Evolutionary conservation across 371 early-diverging fungal species (phyloP).

Genomic region (Mucor velutinosus): DNA sequence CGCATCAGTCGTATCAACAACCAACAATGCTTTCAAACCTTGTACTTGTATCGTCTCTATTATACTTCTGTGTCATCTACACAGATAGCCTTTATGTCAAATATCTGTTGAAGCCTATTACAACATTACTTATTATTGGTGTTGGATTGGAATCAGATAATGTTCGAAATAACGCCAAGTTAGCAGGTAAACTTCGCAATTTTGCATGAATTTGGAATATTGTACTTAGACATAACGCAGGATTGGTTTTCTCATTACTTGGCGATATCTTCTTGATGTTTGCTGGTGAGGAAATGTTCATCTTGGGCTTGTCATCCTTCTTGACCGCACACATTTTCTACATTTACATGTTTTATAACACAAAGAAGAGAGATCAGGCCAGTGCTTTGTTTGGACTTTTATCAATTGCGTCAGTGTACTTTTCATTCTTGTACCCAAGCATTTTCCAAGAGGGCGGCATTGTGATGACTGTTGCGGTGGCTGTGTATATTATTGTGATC

Average conservation of each 20-base stretch:
- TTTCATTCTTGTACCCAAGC: background rate
- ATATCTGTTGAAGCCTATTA: constrained; percentile 13
- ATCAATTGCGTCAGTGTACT: background rate
- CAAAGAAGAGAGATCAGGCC: background rate
- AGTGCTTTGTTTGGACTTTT: background rate
- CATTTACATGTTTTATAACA: constrained; percentile 10
- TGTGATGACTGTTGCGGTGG: constrained; percentile 6
- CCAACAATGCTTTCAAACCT: background rate
- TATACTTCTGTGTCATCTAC: constrained; percentile 7
- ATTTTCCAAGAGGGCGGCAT: constrained; percentile 10
- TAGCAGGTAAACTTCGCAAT: background rate
- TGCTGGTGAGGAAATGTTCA: constrained; percentile 6
- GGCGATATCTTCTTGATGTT: constrained; percentile 21
- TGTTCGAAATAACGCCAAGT: background rate
- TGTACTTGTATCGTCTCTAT: background rate
- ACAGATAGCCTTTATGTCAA: background rate
- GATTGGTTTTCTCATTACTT: constrained; percentile 13
- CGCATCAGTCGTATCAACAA: background rate
- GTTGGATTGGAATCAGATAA: constrained; percentile 5
- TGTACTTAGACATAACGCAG: background rate
- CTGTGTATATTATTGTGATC: constrained; percentile 13
- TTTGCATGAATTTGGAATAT: background rate
- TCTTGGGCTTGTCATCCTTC: constrained; percentile 10
- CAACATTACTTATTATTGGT: constrained; percentile 15
- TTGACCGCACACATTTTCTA: constrained; percentile 17